These are phyloP conservation scores for Apiotrichum laibachii DNA, from an alignment of 1,284 basidiomycete genomes.

Conservation along the genomic window DNA sequence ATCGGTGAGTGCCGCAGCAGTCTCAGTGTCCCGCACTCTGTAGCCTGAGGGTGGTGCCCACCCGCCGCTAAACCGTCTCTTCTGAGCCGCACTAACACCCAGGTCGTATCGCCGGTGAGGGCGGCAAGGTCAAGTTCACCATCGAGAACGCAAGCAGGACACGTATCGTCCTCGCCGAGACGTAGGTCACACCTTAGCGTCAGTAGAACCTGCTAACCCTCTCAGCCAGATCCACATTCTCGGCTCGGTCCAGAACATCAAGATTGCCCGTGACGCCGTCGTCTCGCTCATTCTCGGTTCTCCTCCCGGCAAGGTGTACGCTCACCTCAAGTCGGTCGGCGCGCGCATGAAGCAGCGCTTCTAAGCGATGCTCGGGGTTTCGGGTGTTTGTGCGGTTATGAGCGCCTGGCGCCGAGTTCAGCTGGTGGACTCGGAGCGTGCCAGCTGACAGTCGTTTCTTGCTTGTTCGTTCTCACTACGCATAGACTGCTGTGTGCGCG, in stretches of 20 bases:
- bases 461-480: no score
- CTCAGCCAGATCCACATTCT: slow-evolving; percentile 58
- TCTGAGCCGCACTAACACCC: slow-evolving; percentile 13
- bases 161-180: slow-evolving; percentile 93
- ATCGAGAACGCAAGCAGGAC: slow-evolving; percentile 97
- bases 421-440: background rate
- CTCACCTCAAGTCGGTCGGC: slow-evolving; percentile 82
- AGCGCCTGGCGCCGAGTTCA: background rate
- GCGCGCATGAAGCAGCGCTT: slow-evolving; percentile 86
- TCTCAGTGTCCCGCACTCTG: background rate
- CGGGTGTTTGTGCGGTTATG: background rate
- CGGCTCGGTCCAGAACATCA: slow-evolving; percentile 74
- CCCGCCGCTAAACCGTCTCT: no score
- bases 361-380: slow-evolving; percentile 27
- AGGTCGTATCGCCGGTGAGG: slow-evolving; percentile 96
- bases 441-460: no score
- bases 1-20: slow-evolving; percentile 65
- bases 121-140: slow-evolving; percentile 97
- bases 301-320: slow-evolving; percentile 92
- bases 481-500: no score
- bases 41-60: no score
- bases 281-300: slow-evolving; percentile 93
- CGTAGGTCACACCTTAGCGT: slow-evolving; percentile 58
- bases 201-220: background rate
- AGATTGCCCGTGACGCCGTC: slow-evolving; percentile 91